These are phyloP conservation scores for Choanephora cucurbitarum DNA, from an alignment of 371 early-diverging fungal species.

Conservation along the genomic window DNA sequence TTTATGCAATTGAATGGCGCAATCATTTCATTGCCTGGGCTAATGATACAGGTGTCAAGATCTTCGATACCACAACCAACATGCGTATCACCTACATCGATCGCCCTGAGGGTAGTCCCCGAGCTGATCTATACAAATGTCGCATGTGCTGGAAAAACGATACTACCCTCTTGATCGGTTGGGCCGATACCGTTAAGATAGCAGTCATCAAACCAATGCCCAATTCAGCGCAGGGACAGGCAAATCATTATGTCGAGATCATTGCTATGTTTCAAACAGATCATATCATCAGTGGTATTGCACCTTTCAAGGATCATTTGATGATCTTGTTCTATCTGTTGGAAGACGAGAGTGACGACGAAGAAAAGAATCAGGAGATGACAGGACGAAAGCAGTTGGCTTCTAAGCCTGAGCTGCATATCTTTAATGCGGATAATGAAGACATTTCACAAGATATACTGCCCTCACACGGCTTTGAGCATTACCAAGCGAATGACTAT, in stretches of 20 bases:
- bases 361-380: constrained; percentile 21
- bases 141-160: constrained; percentile 86
- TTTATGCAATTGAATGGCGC: constrained; percentile 85
- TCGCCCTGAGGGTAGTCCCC: constrained; percentile 75
- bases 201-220: constrained; percentile 61
- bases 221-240: constrained; percentile 48
- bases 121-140: constrained; percentile 87
- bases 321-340: constrained; percentile 77
- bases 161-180: constrained; percentile 80
- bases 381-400: constrained; percentile 47
- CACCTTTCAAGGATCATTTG: constrained; percentile 75
- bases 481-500: constrained; percentile 92
- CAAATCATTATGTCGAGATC: constrained; percentile 77
- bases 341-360: constrained; percentile 29
- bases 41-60: constrained; percentile 84
- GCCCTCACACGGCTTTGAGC: constrained; percentile 77
- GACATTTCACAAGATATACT: constrained; percentile 87
- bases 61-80: constrained; percentile 74
- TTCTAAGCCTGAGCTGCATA: constrained; percentile 84
- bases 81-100: constrained; percentile 84
- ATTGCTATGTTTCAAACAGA: constrained; percentile 83
- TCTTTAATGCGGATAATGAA: constrained; percentile 79
- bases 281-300: constrained; percentile 87
- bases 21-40: constrained; percentile 90
- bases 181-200: constrained; percentile 92